phyloP scores from a whole-genome alignment of 176 grass and related monocot species.

The Bonia amplexicaulis region DNA sequence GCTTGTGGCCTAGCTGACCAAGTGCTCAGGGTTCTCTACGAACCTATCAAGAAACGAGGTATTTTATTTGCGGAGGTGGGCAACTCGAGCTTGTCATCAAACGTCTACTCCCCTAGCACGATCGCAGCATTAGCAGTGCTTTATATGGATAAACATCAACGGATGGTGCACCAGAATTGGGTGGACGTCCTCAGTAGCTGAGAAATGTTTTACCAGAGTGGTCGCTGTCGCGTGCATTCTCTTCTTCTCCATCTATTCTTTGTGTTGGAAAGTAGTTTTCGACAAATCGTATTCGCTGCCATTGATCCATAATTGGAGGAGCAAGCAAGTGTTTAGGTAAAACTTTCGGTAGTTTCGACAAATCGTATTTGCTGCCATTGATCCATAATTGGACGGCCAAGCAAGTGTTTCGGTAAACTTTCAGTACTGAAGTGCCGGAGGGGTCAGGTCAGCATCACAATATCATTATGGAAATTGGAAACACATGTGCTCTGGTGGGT shows the following conservation, averaged over 20 bases:
- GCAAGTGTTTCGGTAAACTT: neutral
- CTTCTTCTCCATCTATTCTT: neutral
- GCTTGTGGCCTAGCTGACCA: too few relatives aligned
- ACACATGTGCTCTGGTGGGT: constrained; percentile 1
- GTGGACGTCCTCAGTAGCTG: neutral
- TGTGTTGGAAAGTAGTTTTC: neutral
- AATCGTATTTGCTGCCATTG: neutral
- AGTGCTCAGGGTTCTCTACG: constrained; percentile 43
- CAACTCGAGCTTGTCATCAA: neutral
- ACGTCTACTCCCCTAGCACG: constrained; percentile 55
- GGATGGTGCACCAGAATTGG: neutral
- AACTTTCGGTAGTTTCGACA: neutral
- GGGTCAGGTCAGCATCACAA: neutral
- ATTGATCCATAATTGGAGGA: too few relatives aligned
- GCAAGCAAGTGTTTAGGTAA: neutral
- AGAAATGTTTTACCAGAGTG: neutral
- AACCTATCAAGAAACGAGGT: constrained; percentile 27
- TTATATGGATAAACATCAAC: constrained; percentile 24
- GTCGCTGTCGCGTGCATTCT: neutral
- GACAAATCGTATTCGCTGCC: neutral
- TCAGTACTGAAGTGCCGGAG: neutral
- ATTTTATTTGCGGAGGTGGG: constrained; percentile 7
- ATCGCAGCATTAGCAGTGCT: constrained; percentile 56
- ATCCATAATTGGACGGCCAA: too few relatives aligned
- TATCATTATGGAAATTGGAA: constrained; percentile 5